Percentiles rank a stretch among this genome's conserved stretches.
These are phyloP conservation scores for Diaporthe aspalathi DNA, from an alignment of 2,329 filamentous ascomycete genomes.

Conservation along the genomic window DNA sequence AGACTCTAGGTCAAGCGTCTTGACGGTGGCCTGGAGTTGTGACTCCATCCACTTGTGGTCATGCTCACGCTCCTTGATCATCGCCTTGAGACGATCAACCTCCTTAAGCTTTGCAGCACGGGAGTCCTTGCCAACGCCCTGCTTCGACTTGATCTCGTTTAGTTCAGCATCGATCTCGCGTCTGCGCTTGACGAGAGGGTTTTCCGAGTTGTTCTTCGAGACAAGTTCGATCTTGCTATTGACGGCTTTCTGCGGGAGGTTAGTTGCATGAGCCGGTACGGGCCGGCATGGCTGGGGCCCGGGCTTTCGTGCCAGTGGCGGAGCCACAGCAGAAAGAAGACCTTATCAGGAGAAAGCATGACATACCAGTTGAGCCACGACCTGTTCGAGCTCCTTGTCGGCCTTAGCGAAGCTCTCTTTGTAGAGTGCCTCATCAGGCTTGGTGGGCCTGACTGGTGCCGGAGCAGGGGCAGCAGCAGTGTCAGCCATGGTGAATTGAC, in stretches of 20 bases:
- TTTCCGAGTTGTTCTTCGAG: slow-evolving; percentile 80
- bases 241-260: slow-evolving; percentile 76
- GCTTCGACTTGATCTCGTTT: slow-evolving; percentile 86
- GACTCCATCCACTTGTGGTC: too few species aligned
- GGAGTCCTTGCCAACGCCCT: slow-evolving; percentile 86
- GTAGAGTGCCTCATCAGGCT: slow-evolving; percentile 88
- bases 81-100: slow-evolving; percentile 91
- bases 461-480: slow-evolving; percentile 56
- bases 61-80: slow-evolving; percentile 69
- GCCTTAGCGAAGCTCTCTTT: slow-evolving; percentile 82
- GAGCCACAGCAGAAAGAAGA: slow-evolving; percentile 2
- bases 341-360: not conserved
- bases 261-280: slow-evolving; percentile 2
- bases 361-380: slow-evolving; percentile 69
- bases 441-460: slow-evolving; percentile 75
- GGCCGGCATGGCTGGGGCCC: not conserved
- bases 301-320: not conserved
- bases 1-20: too few species aligned
- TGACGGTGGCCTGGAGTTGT: too few species aligned
- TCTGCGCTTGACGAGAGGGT: slow-evolving; percentile 82
- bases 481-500: slow-evolving; percentile 59
- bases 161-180: slow-evolving; percentile 86
- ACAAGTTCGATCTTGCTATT: slow-evolving; percentile 89
- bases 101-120: slow-evolving; percentile 84
- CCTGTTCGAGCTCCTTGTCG: slow-evolving; percentile 86